Base-by-base conservation (phyloP, 805 yeast species). In the Tetrapisispora taiwanensis region DNA sequence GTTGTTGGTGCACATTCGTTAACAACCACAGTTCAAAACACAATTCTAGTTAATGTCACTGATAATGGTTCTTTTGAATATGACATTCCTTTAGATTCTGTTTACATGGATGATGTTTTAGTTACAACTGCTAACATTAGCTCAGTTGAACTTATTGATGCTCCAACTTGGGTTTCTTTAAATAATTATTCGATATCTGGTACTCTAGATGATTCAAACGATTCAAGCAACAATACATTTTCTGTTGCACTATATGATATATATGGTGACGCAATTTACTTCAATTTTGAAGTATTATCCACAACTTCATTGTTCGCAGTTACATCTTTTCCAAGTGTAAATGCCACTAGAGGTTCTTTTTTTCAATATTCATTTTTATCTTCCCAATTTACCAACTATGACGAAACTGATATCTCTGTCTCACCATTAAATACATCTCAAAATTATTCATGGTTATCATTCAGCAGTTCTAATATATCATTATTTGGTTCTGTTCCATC, bases 1-100 rank as follows among this genome's bases (percentile, higher is more conserved):
- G 68, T 82, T 22, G 82, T 90, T 31, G 98, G 98, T 35, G 95
- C 94, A 9, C 96, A 92, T 60, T 81, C 76, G 49, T 71, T 92
- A 49, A 73, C 87, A 32, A 81, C 92, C 1, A 69, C 79, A 19
- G 58, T 78, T 32, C 75, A 83, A 46, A 72, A 73, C 39, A 71
- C 77, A 1, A 64, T 77, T 26, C 62, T 70, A 19, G 69, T 84
- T 46, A 84, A 84, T 53, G 89, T 87, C 2, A 81, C 92, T 7
- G 74, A 72, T 19, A 77, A 78, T 39, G 72, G 75, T 30, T 53
- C 62, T 0, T 71, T 90, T 52, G 56, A 70, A 22, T 71, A 76
- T 47, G 59, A 69, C 1, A 67, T 88, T 19, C 95, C 95, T 1
- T 58, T 84, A 37, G 62, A 76, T 30, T 67, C 73, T 42, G 77